Percentiles rank a stretch among this genome's conserved stretches.
These are phyloP conservation scores for Glycine tomentella DNA, from an alignment of 306 rosid genomes.

Conservation along the genomic window DNA sequence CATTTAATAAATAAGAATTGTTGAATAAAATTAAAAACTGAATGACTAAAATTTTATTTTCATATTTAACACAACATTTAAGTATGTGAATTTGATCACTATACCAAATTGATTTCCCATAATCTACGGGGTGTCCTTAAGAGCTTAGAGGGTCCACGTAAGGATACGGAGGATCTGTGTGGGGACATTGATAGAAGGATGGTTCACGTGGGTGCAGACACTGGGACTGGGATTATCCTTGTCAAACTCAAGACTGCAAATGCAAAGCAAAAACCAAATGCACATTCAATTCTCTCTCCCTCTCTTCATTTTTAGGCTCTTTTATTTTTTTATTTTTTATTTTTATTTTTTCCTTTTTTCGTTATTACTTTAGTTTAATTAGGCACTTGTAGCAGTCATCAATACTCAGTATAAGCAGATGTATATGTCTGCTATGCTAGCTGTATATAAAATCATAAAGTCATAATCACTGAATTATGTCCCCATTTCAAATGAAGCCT, in stretches of 20 bases:
- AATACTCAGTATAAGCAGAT: slow-evolving; percentile 23
- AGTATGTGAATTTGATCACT: no score
- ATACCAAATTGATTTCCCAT: not conserved
- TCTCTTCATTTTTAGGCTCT: not conserved
- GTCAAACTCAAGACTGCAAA: not conserved
- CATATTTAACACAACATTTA: no score
- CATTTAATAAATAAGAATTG: not conserved
- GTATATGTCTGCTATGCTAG: slow-evolving; percentile 43
- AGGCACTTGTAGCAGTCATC: not conserved
- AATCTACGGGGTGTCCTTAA: not conserved
- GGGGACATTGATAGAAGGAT: slow-evolving; percentile 56
- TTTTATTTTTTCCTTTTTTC: not conserved
- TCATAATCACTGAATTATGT: slow-evolving; percentile 47
- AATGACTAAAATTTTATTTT: not conserved
- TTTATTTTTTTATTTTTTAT: no score
- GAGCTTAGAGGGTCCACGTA: slow-evolving; percentile 53
- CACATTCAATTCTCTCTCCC: no score
- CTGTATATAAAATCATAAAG: slow-evolving; percentile 39
- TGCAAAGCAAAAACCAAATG: slow-evolving; percentile 22
- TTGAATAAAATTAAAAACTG: not conserved
- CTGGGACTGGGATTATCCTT: slow-evolving; percentile 40
- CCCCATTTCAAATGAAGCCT: slow-evolving; percentile 34
- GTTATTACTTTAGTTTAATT: slow-evolving; percentile 29
- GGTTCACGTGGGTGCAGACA: slow-evolving; percentile 73
- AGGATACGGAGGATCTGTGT: slow-evolving; percentile 88